Evolutionary conservation across 306 rosid genomes (phyloP).

Genomic region (Vachellia pachyceras): DNA sequence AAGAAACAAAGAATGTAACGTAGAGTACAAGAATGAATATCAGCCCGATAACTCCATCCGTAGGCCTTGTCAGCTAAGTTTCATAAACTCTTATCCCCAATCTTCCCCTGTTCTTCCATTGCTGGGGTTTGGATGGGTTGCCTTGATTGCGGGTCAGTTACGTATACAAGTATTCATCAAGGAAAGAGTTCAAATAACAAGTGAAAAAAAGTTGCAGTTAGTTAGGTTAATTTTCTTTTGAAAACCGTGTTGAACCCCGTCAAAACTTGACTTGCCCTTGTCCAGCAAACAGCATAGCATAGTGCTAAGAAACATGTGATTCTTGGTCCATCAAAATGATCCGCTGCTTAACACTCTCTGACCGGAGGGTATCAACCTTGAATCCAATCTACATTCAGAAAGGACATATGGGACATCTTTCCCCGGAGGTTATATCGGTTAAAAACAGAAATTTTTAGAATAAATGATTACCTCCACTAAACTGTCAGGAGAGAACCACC

Average conservation of each 20-base stretch:
- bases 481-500: slow-evolving; percentile 89
- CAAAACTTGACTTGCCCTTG: slow-evolving; percentile 37
- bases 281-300: not conserved
- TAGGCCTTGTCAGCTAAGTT: slow-evolving; percentile 44
- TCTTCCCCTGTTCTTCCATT: slow-evolving; percentile 51
- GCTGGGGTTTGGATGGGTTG: slow-evolving; percentile 46
- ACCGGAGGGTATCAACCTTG: slow-evolving; percentile 86
- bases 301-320: slow-evolving; percentile 49
- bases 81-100: slow-evolving; percentile 40
- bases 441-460: not conserved
- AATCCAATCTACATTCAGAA: slow-evolving; percentile 61
- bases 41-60: slow-evolving; percentile 40
- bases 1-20: slow-evolving; percentile 38
- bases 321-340: slow-evolving; percentile 82
- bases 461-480: slow-evolving; percentile 66
- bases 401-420: not conserved
- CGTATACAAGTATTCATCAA: slow-evolving; percentile 45
- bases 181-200: slow-evolving; percentile 42
- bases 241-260: slow-evolving; percentile 39
- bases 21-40: slow-evolving; percentile 41
- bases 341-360: slow-evolving; percentile 91
- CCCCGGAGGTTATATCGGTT: not conserved
- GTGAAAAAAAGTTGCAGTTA: slow-evolving; percentile 39
- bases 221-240: slow-evolving; percentile 42
- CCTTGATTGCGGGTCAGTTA: slow-evolving; percentile 51